These are phyloP conservation scores for Neocallimastix lanati DNA, from an alignment of 192 early-diverging fungal species.

Conservation along the genomic window DNA sequence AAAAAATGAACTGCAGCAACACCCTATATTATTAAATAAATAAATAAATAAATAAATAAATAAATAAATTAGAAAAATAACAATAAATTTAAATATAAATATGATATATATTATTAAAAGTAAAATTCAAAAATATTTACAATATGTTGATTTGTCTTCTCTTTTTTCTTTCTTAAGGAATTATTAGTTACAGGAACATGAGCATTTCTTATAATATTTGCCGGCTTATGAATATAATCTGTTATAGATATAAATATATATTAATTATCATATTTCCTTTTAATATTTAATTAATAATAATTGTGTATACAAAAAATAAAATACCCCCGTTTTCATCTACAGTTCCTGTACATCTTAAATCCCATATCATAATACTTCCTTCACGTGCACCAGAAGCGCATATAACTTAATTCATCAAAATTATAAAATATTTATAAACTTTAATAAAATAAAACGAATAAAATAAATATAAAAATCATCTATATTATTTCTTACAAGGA, in stretches of 20 bases:
- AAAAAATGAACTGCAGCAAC: conserved; percentile 38
- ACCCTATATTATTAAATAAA: conserved; percentile 1
- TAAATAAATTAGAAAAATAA: neutral
- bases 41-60: neutral
- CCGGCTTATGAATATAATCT: conserved; percentile 14
- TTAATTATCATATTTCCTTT: conserved; percentile 2
- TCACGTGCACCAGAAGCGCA: conserved; percentile 56
- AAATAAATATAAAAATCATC: neutral
- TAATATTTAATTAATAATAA: neutral
- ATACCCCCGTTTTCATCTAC: conserved; percentile 11
- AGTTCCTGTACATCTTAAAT: conserved; percentile 37
- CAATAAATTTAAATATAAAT: no score
- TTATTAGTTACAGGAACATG: conserved; percentile 9
- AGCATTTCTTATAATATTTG: conserved; percentile 20
- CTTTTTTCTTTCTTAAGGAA: conserved; percentile 1
- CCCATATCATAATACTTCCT: conserved; percentile 57
- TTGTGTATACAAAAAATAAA: neutral
- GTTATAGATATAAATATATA: neutral
- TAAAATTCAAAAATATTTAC: neutral
- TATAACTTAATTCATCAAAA: conserved; percentile 25
- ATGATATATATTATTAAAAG: no score
- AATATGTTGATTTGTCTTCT: neutral
- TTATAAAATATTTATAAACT: neutral
- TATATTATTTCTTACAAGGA: conserved; percentile 42
- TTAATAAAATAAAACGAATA: no score